Base-by-base conservation (phyloP, 495 filamentous ascomycete species). In the Cercophora sp. region DNA sequence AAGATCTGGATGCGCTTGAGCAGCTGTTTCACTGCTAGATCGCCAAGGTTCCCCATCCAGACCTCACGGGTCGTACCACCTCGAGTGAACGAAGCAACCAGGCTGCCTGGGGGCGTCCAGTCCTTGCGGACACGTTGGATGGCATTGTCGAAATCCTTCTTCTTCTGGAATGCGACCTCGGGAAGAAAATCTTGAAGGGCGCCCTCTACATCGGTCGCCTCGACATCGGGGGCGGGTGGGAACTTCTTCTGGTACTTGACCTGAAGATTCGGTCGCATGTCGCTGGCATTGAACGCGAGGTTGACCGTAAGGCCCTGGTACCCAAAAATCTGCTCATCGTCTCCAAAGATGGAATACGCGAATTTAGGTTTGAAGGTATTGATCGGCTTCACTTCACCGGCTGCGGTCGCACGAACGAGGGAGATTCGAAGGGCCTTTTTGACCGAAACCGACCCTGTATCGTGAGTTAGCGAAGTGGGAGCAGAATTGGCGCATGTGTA, bases 281-380 rank as follows among this genome's bases (percentile, higher is more conserved):
- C 84, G 62, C 87, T 86, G 24, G 88, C 87, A 53, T 88, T 83
- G 63, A 91, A 96, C 29, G 78, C 79, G 40, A 99, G 65, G 34
- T 84, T 76, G 55, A 97, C 83, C 41, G 82, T 79, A 48, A 96
- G 73, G 23, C 80, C 79, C 57, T 87, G 82, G 70, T 97, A 96
- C 19, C 93, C 93, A 57, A 96, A 92, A 44, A 99, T 92, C 13
- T 73, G 75, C 71, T 99, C 90, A 0, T 89, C 84, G 13, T 96
- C 85, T 61, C 90, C 92, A 61, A 96, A 97, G 50, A 99, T 87
- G 0, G 86, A 72, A 66, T 96, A 96, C 16, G 91, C 96, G 67
- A 92, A 93, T 59, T 79, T 79, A 1, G 93, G 93, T 51, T 88
- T 78, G 70, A 97, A 96, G 48, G 75, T 78, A 16, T 77, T 74